A percentile compares a stretch with the other conserved stretches of the same genome.
Conservation (phyloP, 306 rosid genomes). For the Rosa rugosa region DNA sequence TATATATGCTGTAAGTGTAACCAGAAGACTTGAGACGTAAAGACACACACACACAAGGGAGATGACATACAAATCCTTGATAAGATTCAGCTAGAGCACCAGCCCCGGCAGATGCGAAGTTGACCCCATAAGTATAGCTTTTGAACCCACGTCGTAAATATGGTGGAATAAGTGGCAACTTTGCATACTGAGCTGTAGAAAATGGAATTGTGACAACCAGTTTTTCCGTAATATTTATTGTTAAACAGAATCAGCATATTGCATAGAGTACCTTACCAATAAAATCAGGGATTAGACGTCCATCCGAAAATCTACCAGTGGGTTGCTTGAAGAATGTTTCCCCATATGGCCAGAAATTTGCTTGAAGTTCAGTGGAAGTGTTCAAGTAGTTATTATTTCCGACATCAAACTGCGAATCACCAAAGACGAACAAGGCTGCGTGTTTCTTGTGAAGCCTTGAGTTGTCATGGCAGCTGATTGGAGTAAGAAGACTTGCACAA, state of each 20-base stretch:
- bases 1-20: background rate
- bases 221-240: background rate
- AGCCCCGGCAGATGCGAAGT: conserved; percentile 43
- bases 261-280: conserved; percentile 21
- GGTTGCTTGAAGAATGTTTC: conserved; percentile 33
- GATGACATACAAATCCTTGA: conserved; percentile 30
- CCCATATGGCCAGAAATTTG: conserved; percentile 33
- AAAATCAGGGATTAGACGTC: conserved; percentile 38
- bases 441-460: background rate
- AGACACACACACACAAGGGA: background rate
- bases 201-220: background rate
- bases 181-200: conserved; percentile 36
- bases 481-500: background rate
- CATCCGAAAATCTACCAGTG: conserved; percentile 35
- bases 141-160: conserved; percentile 26
- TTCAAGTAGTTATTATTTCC: conserved; percentile 44
- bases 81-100: conserved; percentile 30
- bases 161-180: conserved; percentile 36
- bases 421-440: conserved; percentile 34
- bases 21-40: background rate
- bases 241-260: background rate
- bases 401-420: conserved; percentile 36
- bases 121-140: conserved; percentile 25
- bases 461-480: background rate
- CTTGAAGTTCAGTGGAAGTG: background rate